Percentiles rank a stretch among this genome's conserved stretches.
Conservation (phyloP, 495 filamentous ascomycete species). For the Talaromyces ruber region DNA sequence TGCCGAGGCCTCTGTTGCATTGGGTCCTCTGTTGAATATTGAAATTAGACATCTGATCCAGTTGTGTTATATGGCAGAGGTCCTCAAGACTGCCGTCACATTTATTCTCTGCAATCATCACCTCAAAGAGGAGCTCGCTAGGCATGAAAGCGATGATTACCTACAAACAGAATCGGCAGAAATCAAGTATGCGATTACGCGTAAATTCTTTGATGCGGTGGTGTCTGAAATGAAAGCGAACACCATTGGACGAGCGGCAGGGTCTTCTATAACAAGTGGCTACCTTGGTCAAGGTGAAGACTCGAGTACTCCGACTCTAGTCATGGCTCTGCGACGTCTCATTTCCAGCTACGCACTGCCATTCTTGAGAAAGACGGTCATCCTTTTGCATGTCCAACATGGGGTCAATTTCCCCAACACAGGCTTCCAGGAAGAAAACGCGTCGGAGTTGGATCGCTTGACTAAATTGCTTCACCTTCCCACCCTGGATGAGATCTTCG, state of each 20-base stretch:
- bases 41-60: slow-evolving; percentile 77
- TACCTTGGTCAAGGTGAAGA: slow-evolving; percentile 37
- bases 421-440: slow-evolving; percentile 53
- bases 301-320: slow-evolving; percentile 25
- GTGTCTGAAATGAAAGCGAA: slow-evolving; percentile 35
- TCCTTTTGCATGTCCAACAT: slow-evolving; percentile 80
- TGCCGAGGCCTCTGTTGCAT: slow-evolving; percentile 58
- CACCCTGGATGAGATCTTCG: slow-evolving; percentile 69
- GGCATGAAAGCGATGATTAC: slow-evolving; percentile 23
- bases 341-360: slow-evolving; percentile 75
- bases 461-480: slow-evolving; percentile 67
- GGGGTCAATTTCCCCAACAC: slow-evolving; percentile 81
- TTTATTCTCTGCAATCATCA: slow-evolving; percentile 35
- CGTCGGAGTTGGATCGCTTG: slow-evolving; percentile 75
- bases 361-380: slow-evolving; percentile 77
- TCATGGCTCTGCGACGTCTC: slow-evolving; percentile 41
- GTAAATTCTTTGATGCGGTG: slow-evolving; percentile 33
- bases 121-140: slow-evolving; percentile 30
- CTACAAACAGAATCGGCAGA: slow-evolving; percentile 21
- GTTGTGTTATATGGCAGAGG: slow-evolving; percentile 86
- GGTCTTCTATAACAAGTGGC: slow-evolving; percentile 31
- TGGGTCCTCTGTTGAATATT: slow-evolving; percentile 62
- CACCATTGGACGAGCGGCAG: slow-evolving; percentile 33
- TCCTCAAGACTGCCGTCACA: slow-evolving; percentile 62
- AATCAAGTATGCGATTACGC: slow-evolving; percentile 20